A percentile compares a stretch with the other conserved stretches of the same genome.
Conservation (phyloP, 2,329 filamentous ascomycete species). For the Ploettnerulaceae sp. region DNA sequence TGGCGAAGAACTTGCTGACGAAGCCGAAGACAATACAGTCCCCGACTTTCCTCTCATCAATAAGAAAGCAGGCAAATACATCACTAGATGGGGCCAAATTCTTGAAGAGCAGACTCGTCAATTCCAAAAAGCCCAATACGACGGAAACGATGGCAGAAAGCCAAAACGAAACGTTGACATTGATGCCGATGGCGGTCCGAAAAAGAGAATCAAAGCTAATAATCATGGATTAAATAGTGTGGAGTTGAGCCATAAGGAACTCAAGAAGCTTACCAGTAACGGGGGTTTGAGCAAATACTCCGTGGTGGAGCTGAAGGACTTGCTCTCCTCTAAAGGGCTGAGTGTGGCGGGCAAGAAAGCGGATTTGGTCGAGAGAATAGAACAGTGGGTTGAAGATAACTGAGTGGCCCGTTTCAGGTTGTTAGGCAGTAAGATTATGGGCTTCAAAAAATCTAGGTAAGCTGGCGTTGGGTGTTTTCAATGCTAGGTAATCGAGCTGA, state of each 20-base stretch:
- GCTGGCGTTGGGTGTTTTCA: background rate
- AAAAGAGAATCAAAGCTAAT: slow-evolving; percentile 22
- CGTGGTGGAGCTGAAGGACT: slow-evolving; percentile 27
- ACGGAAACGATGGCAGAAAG: slow-evolving; percentile 9
- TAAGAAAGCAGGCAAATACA: slow-evolving; percentile 76
- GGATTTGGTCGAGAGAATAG: slow-evolving; percentile 25
- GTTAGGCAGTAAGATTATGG: slow-evolving; percentile 3
- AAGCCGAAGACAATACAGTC: slow-evolving; percentile 68
- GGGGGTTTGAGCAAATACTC: slow-evolving; percentile 20
- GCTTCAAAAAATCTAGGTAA: background rate
- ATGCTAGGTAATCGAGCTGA: background rate
- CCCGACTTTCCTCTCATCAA: slow-evolving; percentile 79
- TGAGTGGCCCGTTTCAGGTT: slow-evolving; percentile 5
- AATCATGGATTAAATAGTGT: slow-evolving; percentile 15
- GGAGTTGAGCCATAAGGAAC: slow-evolving; percentile 20
- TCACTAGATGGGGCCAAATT: slow-evolving; percentile 69
- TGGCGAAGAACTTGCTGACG: slow-evolving; percentile 79
- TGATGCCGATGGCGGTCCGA: slow-evolving; percentile 28
- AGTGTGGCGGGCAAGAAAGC: slow-evolving; percentile 26
- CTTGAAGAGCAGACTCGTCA: slow-evolving; percentile 48
- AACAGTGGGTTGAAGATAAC: slow-evolving; percentile 27
- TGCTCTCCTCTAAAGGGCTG: slow-evolving; percentile 21
- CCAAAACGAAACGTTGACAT: slow-evolving; percentile 44
- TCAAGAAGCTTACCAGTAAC: slow-evolving; percentile 19
- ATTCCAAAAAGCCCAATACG: slow-evolving; percentile 13